Base-by-base conservation (phyloP, 2,329 filamentous ascomycete genomes). In the Neofusicoccum umdonicola region DNA sequence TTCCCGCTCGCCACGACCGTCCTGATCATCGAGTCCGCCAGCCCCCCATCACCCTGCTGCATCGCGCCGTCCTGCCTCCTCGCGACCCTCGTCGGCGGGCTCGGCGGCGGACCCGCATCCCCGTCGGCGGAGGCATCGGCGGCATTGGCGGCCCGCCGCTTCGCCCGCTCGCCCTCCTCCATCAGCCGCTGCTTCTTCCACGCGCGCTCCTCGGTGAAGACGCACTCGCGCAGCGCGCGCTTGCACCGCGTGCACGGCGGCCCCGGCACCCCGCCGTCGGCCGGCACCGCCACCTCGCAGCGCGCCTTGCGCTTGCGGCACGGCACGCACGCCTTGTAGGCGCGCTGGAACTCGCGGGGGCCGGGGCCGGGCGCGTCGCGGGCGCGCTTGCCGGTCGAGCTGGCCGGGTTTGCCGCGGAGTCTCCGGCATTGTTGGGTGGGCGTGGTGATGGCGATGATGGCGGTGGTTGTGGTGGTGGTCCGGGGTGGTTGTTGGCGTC, bases 321-420 rank as follows among this genome's bases (percentile, higher is more conserved):
- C 65, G 81, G 79, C 65, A 83, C 79, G 71, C 82, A 84, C 22
- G 82, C 82, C 72, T 84, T 84, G 79, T 84, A 84, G 42, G 82
- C 81, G 66, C 82, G 81, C 72, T 84, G 80, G 70, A 82, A 83
- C 4, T 63, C 50, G 31, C 51, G 58, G 35, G 45, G 3, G 22
- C 22, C 22, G 8, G 45, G 0, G 35, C 51, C 27, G 41, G 22
- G 1, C 27, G 17, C 6, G 39, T 45, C 2, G 39, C n/a, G 4
- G 27, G 4, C 2, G 19, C 15, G 34, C 34, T 45, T 27, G 50
- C n/a, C 31, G 27, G 48, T n/a, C 17, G 51, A 34, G 37, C 22
- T 22, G 22, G 22, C 22, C 22, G 22, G 22, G 3, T 22, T 22
- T 0, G 22, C 22, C 0, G 39, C 17, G 15, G 45, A 5, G 41